Base-by-base conservation (phyloP, 768 basidiomycete genomes). In the Boletus reticuloceps region DNA sequence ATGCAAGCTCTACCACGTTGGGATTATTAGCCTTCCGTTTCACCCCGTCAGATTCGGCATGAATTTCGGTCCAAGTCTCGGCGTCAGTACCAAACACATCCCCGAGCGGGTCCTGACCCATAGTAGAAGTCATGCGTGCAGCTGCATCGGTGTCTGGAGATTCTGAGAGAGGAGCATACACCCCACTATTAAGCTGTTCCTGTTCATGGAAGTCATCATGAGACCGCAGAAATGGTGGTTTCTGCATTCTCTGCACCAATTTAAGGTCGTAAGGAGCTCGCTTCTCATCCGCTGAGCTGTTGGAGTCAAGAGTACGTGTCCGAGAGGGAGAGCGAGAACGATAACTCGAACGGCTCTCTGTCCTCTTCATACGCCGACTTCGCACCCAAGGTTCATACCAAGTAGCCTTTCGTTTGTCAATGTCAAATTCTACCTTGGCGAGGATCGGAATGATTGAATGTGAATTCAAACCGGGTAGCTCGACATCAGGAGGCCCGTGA, bases 401-500 rank as follows among this genome's bases (percentile, higher is more conserved):
- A 4, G 75, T 74, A 3, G 93, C 94, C 59, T 79, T 86, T 50
- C 82, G 76, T 38, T 77, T 77, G 70, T 97, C 95, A 62, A 98
- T 87, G 68, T 97, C 93, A 63, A 98, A 97, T 69, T 98, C 94
- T 13, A 98, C 84, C 70, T 95, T 95, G 47, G 94, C 95, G 29
- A 98, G 80, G 53, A 97, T 86, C 6, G 89, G 90, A 50, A 92
- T 84, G 22, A 91, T 72, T 25, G 86, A 81, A 45, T 81, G 70
- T 7, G 85, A 83, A 53, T 71, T 69, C 39, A 90, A 76, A 8
- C 88, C 89, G 6, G 88, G 85, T 11, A 91, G 78, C 50, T 85
- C 79, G 53, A 89, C 73, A 22, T 79, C 79, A 46, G 78, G 75
- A 16, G 76, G 77, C 5, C 71, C 78, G 10, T 69, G 56, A 52